Evolutionary conservation across 129 eudicot species (phyloP).

Genomic region (Chrysanthemum seticuspe): DNA sequence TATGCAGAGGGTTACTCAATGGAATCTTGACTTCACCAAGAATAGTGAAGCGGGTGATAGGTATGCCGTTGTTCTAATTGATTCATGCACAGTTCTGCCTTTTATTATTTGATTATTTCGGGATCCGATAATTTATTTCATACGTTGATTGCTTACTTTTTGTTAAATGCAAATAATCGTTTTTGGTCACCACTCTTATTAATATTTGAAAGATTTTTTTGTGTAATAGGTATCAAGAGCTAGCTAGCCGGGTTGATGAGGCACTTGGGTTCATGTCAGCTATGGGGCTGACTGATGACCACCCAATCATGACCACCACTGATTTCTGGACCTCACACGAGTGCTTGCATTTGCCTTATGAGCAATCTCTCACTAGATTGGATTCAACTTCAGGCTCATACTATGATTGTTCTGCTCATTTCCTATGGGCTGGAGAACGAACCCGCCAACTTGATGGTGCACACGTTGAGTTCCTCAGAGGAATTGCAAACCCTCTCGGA

Average conservation of each 20-base stretch:
- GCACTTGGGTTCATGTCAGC: slow-evolving; percentile 97
- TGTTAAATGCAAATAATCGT: too few species aligned
- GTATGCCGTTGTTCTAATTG: slow-evolving; percentile 33
- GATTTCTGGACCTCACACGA: slow-evolving; percentile 97
- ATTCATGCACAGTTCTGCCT: background rate
- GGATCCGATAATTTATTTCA: too few species aligned
- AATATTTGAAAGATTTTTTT: slow-evolving; percentile 13
- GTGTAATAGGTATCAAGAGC: slow-evolving; percentile 70
- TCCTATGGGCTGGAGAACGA: slow-evolving; percentile 92
- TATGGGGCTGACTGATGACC: slow-evolving; percentile 85
- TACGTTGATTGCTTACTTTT: too few species aligned
- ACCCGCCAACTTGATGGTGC: slow-evolving; percentile 97
- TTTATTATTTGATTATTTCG: background rate
- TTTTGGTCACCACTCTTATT: too few species aligned
- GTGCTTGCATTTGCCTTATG: slow-evolving; percentile 88
- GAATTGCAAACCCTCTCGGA: slow-evolving; percentile 92
- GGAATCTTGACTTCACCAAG: slow-evolving; percentile 89
- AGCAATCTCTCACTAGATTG: slow-evolving; percentile 78
- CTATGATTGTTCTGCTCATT: slow-evolving; percentile 95
- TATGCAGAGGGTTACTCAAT: slow-evolving; percentile 89
- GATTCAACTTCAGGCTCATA: slow-evolving; percentile 85
- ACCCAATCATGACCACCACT: slow-evolving; percentile 84
- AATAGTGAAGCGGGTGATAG: slow-evolving; percentile 90
- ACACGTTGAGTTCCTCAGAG: slow-evolving; percentile 88
- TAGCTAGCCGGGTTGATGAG: slow-evolving; percentile 91